Evolutionary conservation across 441 rosid genomes (phyloP), one percentile per base, ranked within the genome.

Genomic region (Kokia cookei): DNA sequence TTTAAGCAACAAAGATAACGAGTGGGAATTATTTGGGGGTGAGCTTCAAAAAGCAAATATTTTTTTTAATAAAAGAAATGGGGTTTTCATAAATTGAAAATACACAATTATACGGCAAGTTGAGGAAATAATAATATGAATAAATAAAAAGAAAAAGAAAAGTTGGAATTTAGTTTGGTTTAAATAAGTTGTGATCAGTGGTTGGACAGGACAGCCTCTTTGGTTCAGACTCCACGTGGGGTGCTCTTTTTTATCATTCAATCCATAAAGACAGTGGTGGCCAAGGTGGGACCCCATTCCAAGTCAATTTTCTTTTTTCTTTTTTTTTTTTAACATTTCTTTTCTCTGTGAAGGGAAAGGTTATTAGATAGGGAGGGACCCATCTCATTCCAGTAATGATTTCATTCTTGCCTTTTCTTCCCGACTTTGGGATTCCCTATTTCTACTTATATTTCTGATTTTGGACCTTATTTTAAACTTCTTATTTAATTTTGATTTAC

Each of bases 181-280:
- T 47, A 11, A 13, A 12, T 47, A 47, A 12, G 8, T 6, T 37
- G 6, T 0, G 40, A 35, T 35, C 40, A 35, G 40, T 35, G 8
- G 40, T 35, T 35, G 40, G 40, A 37, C 40, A 80, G 90, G 88
- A 84, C 88, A 84, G 89, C 17, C 74, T 80, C 89, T 83, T 87
- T 86, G 92, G 90, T 84, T 89, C 95, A 89, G 95, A 90, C 79
- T 90, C 93, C 95, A 90, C 93, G 91, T 90, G 95, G 86, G 91
- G 89, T 90, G 93, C 84, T 74, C 77, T 71, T 78, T 80, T 80
- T 81, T 58, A 90, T 89, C 93, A 87, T 90, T 90, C 93, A 88
- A 90, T 89, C 90, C 90, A 86, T 84, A 86, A 87, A 88, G 95
- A 90, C 95, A 85, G 72, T 82, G 95, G 84, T 81, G 91, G 86